These are phyloP conservation scores for Candida palmyrensis DNA, from an alignment of 805 yeast genomes.

Conservation along the genomic window DNA sequence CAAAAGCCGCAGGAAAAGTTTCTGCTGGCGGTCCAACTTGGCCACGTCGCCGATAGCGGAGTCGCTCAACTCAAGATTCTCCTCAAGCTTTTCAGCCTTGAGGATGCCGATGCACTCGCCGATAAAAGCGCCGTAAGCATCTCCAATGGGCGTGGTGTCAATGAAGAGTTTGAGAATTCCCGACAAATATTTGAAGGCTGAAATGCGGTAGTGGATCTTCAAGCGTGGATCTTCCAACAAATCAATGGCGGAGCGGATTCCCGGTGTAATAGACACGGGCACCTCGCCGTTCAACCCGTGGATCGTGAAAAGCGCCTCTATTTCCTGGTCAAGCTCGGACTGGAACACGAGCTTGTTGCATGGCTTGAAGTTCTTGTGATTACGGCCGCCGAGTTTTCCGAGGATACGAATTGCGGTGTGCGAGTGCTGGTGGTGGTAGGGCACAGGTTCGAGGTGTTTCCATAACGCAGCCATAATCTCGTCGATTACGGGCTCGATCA, in stretches of 20 bases:
- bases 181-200: constrained; percentile 72
- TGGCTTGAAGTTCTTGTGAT: constrained; percentile 76
- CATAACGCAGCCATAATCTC: constrained; percentile 93
- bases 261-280: constrained; percentile 79
- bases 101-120: constrained; percentile 45
- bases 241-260: constrained; percentile 70
- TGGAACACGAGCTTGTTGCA: constrained; percentile 59
- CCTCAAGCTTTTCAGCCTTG: constrained; percentile 33
- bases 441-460: constrained; percentile 86
- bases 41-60: constrained; percentile 43
- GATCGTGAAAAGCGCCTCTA: constrained; percentile 62
- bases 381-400: constrained; percentile 96
- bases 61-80: constrained; percentile 29
- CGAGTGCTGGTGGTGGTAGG: constrained; percentile 91
- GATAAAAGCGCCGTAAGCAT: constrained; percentile 37
- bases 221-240: constrained; percentile 64
- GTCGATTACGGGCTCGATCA: constrained; percentile 91
- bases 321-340: constrained; percentile 58
- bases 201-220: constrained; percentile 62
- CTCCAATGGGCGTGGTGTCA: constrained; percentile 47
- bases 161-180: constrained; percentile 65
- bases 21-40: constrained; percentile 56
- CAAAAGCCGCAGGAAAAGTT: constrained; percentile 56
- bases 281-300: constrained; percentile 58
- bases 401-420: constrained; percentile 90